Percentiles rank a stretch among this genome's conserved stretches.
These are phyloP conservation scores for Xylariaceae sp. DNA, from an alignment of 2,329 filamentous ascomycete species.

Conservation along the genomic window DNA sequence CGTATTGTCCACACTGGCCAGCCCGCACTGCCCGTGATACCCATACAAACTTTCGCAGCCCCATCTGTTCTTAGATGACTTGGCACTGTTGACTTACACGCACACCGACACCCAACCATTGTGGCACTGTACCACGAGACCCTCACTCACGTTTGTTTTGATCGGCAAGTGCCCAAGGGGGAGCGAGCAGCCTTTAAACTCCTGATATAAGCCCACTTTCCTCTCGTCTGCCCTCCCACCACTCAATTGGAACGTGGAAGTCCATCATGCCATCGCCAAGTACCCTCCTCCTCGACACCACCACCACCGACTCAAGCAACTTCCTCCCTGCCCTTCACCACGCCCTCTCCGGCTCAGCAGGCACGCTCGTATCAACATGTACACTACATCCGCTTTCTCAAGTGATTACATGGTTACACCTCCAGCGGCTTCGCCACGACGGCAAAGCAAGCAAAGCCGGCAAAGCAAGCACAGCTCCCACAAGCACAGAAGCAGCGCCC, in stretches of 20 bases:
- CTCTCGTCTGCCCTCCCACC: slow-evolving; percentile 7
- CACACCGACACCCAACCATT: neutral
- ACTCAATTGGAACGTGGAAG: slow-evolving; percentile 8
- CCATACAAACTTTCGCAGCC: slow-evolving; percentile 17
- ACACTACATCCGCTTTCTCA: slow-evolving; percentile 81
- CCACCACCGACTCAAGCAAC: slow-evolving; percentile 22
- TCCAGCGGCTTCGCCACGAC: slow-evolving; percentile 61
- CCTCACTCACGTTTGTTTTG: neutral
- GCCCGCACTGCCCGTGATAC: neutral
- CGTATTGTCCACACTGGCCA: too few relatives aligned
- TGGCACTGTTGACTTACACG: slow-evolving; percentile 16
- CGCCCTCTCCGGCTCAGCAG: slow-evolving; percentile 76
- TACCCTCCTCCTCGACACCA: slow-evolving; percentile 9
- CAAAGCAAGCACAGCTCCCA: slow-evolving; percentile 1
- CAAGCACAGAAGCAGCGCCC: slow-evolving; percentile 1
- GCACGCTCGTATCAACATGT: slow-evolving; percentile 78
- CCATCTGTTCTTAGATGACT: slow-evolving; percentile 13
- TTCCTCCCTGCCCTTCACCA: slow-evolving; percentile 77
- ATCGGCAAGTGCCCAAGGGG: slow-evolving; percentile 10
- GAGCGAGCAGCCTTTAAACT: slow-evolving; percentile 7
- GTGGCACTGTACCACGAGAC: neutral
- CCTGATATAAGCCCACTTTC: slow-evolving; percentile 20
- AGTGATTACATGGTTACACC: slow-evolving; percentile 79
- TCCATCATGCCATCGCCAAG: slow-evolving; percentile 25
- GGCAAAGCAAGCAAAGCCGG: slow-evolving; percentile 12